A percentile compares a stretch with the other conserved stretches of the same genome.
Conservation (phyloP, 805 yeast genomes). For the Cyberlindnera mycetangii region DNA sequence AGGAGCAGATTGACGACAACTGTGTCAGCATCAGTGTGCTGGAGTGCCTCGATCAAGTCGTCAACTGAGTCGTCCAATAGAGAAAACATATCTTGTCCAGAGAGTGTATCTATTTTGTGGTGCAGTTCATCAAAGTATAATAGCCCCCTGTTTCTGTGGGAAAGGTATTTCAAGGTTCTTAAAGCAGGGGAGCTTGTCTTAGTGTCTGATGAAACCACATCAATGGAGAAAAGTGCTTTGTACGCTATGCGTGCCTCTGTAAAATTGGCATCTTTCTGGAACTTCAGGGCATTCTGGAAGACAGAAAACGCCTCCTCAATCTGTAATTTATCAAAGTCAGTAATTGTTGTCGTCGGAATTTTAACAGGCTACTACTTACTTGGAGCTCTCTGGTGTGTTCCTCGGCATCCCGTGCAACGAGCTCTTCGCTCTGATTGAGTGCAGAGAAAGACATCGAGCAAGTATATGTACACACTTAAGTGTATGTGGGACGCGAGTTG, state of each 20-base stretch:
- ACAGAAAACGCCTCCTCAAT: conserved; percentile 75
- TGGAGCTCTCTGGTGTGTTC: conserved; percentile 91
- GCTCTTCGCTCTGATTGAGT: conserved; percentile 73
- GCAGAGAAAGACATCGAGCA: conserved; percentile 54
- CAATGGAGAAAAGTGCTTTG: conserved; percentile 61
- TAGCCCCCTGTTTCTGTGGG: conserved; percentile 79
- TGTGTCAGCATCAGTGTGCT: conserved; percentile 67
- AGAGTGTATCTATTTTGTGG: conserved; percentile 15
- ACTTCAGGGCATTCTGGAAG: conserved; percentile 65
- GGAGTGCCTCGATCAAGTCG: conserved; percentile 62
- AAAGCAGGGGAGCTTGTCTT: conserved; percentile 59
- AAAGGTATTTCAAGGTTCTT: conserved; percentile 69
- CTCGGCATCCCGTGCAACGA: conserved; percentile 64
- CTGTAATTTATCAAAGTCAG: conserved; percentile 14
- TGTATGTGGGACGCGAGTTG: too few relatives aligned
- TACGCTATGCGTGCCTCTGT: conserved; percentile 53
- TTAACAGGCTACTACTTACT: conserved; percentile 28
- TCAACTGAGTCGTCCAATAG: conserved; percentile 39
- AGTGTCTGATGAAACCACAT: conserved; percentile 53
- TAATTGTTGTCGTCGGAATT: background rate
- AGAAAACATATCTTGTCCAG: conserved; percentile 9
- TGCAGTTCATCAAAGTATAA: conserved; percentile 45
- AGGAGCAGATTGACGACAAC: conserved; percentile 47
- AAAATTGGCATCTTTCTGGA: conserved; percentile 51
- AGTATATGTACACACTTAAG: too few relatives aligned